Evolutionary conservation across 2,329 filamentous ascomycete genomes (phyloP), one percentile per base, ranked within the genome.

Genomic region (Alternaria sp.): DNA sequence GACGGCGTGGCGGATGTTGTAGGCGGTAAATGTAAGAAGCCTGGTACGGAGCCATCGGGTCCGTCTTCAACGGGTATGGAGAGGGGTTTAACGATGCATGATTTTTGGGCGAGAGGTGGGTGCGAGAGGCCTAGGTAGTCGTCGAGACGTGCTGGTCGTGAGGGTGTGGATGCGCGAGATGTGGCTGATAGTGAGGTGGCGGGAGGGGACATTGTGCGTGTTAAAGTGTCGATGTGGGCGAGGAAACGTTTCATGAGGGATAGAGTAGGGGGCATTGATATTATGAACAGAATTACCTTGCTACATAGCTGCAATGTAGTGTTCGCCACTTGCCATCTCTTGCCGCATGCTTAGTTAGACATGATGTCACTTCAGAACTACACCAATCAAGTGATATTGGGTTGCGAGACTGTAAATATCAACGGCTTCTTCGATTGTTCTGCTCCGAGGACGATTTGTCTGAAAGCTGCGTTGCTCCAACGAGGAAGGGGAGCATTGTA

Each of bases 51-150:
- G 36, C 59, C 54, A 5, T 57, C 44, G 32, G 26, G 45, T 17
- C 52, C 59, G 6, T 57, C 25, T 23, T 50, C 46, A 4, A 61
- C 52, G 36, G 44, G 9, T 19, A 61, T 45, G 6, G 46, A 61
- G 2, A 61, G 46, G 2, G 45, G 46, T 7, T 51, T 57, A 6
- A 61, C 46, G 19, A 61, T 46, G 19, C 52, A 61, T 3, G 54
- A 17, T 26, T 45, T 51, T 7, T 44, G 19, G 4, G 46, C 15
- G 11, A n/a, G 17, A 2, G 59, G 36, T 3, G 59, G 19, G 9
- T 61, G 54, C 1, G 54, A 57, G 11, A 61, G 45, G 10, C 19
- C 36, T n/a, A 57, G 5, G 23, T 52, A 61, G 19, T 61, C 54
- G 4, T 61, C 26, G 12, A 52, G 54, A 25, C 54, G 32, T 5